Evolutionary conservation across 2,329 filamentous ascomycete species (phyloP).

Genomic region (Gnomoniopsis sp.): DNA sequence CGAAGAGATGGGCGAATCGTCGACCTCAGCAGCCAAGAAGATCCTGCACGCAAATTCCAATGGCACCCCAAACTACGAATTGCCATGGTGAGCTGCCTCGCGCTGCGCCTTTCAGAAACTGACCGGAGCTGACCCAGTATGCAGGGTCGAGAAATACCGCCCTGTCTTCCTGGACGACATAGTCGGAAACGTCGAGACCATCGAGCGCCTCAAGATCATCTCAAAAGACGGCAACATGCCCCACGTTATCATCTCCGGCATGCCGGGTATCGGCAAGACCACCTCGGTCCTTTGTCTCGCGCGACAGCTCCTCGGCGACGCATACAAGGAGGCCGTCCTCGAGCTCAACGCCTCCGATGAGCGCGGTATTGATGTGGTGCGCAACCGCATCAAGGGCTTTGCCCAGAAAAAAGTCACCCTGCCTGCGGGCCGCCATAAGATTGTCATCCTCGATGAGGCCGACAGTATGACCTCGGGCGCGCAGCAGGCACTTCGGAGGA

Average conservation of each 20-base stretch:
- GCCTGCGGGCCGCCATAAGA: slow-evolving; percentile 84
- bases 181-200: slow-evolving; percentile 95
- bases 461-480: slow-evolving; percentile 98
- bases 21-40: slow-evolving; percentile 56
- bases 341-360: slow-evolving; percentile 97
- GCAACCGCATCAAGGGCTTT: slow-evolving; percentile 96
- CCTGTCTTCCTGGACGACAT: slow-evolving; percentile 94
- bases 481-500: slow-evolving; percentile 89
- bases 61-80: slow-evolving; percentile 61
- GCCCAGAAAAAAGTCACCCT: slow-evolving; percentile 98
- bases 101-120: not conserved
- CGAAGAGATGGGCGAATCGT: slow-evolving; percentile 58
- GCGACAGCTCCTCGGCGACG: slow-evolving; percentile 82
- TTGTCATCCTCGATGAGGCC: slow-evolving; percentile 96
- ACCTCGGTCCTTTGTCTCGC: slow-evolving; percentile 93
- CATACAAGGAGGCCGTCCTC: slow-evolving; percentile 95
- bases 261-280: slow-evolving; percentile 98
- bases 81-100: slow-evolving; percentile 63
- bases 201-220: slow-evolving; percentile 96
- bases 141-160: slow-evolving; percentile 96
- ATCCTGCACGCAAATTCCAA: slow-evolving; percentile 48
- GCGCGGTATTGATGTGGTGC: slow-evolving; percentile 92
- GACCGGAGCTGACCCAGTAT: slow-evolving; percentile 18
- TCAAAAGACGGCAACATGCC: slow-evolving; percentile 99
- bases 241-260: slow-evolving; percentile 98